These are phyloP conservation scores for Xylaria sp. DNA, from an alignment of 2,329 filamentous ascomycete genomes.

Conservation along the genomic window DNA sequence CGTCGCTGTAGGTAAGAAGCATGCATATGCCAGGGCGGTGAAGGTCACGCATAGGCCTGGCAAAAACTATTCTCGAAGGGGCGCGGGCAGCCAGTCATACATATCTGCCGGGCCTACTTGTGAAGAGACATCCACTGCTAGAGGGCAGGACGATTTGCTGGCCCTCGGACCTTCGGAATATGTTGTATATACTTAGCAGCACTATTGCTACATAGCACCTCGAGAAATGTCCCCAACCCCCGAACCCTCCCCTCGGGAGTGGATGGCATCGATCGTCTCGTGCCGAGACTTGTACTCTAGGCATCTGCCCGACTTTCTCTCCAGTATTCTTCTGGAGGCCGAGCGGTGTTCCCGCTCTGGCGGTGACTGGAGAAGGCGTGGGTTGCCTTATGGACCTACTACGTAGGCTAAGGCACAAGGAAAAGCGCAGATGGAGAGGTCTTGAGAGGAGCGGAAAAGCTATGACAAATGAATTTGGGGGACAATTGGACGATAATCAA, in stretches of 20 bases:
- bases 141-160: not conserved
- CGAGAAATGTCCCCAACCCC: too few relatives aligned
- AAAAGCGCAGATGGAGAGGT: not conserved
- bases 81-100: conserved; percentile 1
- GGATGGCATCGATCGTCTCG: conserved; percentile 16
- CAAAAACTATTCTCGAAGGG: conserved; percentile 5
- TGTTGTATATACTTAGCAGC: conserved; percentile 3
- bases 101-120: not conserved
- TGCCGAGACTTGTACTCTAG: conserved; percentile 9
- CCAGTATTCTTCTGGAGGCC: conserved; percentile 10
- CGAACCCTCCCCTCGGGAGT: not conserved
- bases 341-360: conserved; percentile 8
- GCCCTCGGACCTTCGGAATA: not conserved
- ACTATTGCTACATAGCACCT: not conserved
- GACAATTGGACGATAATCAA: conserved; percentile 8
- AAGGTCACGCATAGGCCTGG: conserved; percentile 2
- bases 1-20: not conserved
- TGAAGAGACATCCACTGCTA: not conserved
- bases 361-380: conserved; percentile 3
- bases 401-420: conserved; percentile 3
- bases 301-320: conserved; percentile 2
- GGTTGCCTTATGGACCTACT: conserved; percentile 21
- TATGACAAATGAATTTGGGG: conserved; percentile 37
- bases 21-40: not conserved
- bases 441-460: not conserved